Evolutionary conservation across 1,284 basidiomycete genomes (phyloP), one percentile per base, ranked within the genome.

Genomic region (Naganishia albida): DNA sequence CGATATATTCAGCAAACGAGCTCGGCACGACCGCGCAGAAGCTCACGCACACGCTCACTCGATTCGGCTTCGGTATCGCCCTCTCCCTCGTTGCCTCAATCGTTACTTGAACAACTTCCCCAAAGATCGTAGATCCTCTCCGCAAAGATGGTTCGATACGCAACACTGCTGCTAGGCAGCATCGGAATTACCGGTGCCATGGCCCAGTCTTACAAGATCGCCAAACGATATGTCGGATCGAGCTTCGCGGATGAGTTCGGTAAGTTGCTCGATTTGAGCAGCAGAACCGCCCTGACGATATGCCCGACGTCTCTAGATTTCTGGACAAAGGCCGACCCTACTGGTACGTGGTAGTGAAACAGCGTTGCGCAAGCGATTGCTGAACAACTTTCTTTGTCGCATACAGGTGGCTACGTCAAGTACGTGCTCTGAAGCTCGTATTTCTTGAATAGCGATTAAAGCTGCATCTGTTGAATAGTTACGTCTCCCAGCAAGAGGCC

Each of bases 311-410:
- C 43, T 43, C 2, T 48, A 77, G 76, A 75, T 43, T 77, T 69
- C 64, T 74, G 70, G 56, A 74, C 74, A 18, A 72, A 69, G 23
- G 70, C 68, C 55, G 76, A 77, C 62, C 76, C 76, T 0, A 75
- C 76, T 8, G 55, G 63, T 65, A 51, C 16, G 63, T 65, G 25
- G 26, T 6, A 18, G 43, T 12, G 25, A 49, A 34, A 28, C 20
- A 10, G 34, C 18, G 26, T n/a, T 46, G n/a, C 38, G 15, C 1
- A 49, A 10, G 15, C 16, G 40, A 13, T 23, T 13, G 10, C 51
- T 56, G 23, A 56, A 30, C 44, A 20, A 34, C 3, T 15, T 20
- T 23, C 12, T 26, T 26, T 38, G 13, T 26, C 26, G 10, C 25
- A 15, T 51, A 2, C 39, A 66, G 59, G 57, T 20, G 73, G 73